These are phyloP conservation scores for Fusarium hostae DNA, from an alignment of 2,329 filamentous ascomycete species.

Conservation along the genomic window DNA sequence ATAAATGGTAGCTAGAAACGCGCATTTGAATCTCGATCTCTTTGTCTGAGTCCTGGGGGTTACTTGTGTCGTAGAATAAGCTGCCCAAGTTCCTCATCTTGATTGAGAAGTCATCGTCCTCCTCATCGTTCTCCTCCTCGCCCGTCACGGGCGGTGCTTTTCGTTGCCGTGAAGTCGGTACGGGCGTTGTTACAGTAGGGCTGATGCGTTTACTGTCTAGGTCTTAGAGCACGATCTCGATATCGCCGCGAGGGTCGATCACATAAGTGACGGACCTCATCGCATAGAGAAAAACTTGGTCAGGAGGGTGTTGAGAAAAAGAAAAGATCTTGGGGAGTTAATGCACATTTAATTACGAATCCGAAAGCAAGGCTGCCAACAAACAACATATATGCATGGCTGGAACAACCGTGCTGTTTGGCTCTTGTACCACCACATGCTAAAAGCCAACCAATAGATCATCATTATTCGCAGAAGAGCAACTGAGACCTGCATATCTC, in stretches of 20 bases:
- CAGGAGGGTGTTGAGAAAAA: no score
- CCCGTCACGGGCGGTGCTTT: no score
- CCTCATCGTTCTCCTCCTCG: background rate
- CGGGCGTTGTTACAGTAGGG: background rate
- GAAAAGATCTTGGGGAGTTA: background rate
- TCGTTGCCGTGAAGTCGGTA: no score
- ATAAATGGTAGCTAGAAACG: background rate
- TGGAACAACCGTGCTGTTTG: background rate
- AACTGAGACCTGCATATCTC: background rate
- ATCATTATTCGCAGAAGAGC: rapidly evolving
- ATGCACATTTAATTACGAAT: background rate
- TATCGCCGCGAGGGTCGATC: background rate
- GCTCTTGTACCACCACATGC: background rate
- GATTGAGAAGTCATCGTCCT: background rate
- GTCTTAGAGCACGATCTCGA: background rate
- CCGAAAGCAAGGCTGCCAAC: background rate
- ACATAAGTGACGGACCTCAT: background rate
- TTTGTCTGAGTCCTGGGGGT: rapidly evolving
- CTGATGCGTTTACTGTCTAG: background rate
- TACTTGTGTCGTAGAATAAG: background rate
- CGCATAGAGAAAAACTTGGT: background rate
- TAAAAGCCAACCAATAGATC: background rate
- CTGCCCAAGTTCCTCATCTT: background rate
- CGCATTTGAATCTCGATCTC: background rate
- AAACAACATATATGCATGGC: background rate